Base-by-base conservation (phyloP, 768 basidiomycete species). In the Rhodotorula graminis region DNA sequence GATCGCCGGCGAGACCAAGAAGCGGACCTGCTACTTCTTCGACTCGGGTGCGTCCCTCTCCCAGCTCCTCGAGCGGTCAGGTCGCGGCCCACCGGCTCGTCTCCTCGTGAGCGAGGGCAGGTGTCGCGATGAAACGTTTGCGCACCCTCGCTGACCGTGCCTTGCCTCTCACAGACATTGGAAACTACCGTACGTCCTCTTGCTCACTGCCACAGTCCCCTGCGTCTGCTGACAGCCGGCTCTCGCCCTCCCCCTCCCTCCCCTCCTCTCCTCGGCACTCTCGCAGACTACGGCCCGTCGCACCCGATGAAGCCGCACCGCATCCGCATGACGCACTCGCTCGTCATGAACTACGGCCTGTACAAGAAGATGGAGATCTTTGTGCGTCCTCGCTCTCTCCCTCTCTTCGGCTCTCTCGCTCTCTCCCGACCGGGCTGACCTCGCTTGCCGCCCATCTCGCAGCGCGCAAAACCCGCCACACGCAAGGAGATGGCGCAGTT, bases 291-390 rank as follows among this genome's bases (percentile, higher is more conserved):
- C 64, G 40, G 73, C 44, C 67, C 67, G 56, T 64, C 58, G 50
- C 61, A 71, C 76, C 67, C 64, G 23, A 67, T 74, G 76, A 74
- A 77, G 80, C 95, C 95, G 12, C 97, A 95, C 31, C 87, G 96
- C 49, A 96, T 98, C 84, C 89, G 95, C 77, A 99, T 99, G 96
- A 97, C 94, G 80, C 96, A 99, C 83, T 94, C 94, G 19, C 85
- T 99, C 64, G 96, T 99, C 67, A 99, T 99, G 96, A 99, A 98
- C 64, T 97, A 97, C 81, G 93, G 94, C 29, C 83, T 99, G 27
- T 99, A 99, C 84, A 97, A 97, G 83, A 93, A 93, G 83, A 99
- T 99, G 96, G 96, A 99, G 82, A 99, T 99, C 76, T 99, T 97
- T 78, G 96, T 97, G 79, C 77, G 96, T 85, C 37, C 25, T 37